Conservation (phyloP, 176 grass and related monocot species). For the Aegilops tauschii region DNA sequence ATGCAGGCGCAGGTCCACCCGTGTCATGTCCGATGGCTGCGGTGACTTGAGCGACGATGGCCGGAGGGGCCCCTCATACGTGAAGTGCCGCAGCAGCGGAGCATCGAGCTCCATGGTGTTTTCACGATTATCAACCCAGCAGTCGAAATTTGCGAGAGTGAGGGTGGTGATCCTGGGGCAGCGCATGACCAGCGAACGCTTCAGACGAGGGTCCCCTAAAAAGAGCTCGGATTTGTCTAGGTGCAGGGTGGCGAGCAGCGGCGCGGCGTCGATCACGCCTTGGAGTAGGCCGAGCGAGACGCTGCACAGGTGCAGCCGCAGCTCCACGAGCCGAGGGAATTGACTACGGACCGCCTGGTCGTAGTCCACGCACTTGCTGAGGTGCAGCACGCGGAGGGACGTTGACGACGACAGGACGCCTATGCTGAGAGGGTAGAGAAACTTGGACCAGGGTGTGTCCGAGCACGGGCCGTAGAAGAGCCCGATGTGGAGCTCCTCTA, state of each 20-base stretch:
- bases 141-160: neutral
- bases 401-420: neutral
- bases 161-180: neutral
- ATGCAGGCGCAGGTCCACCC: neutral
- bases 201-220: neutral
- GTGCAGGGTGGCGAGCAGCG: neutral
- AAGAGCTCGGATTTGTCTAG: neutral
- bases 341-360: neutral
- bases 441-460: no score
- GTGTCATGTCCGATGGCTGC: neutral
- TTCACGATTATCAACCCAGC: neutral
- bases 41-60: neutral
- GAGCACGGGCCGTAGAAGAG: neutral
- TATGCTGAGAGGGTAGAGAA: neutral
- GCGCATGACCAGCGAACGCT: neutral
- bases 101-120: neutral
- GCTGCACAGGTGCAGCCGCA: neutral
- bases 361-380: neutral
- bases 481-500: neutral
- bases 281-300: neutral
- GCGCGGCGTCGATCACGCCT: neutral
- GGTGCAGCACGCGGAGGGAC: neutral
- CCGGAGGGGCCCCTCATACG: neutral
- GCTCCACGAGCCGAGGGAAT: neutral
- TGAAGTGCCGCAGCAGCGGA: neutral